Evolutionary conservation across 805 yeast species (phyloP).

Genomic region (Saitoella complicata): DNA sequence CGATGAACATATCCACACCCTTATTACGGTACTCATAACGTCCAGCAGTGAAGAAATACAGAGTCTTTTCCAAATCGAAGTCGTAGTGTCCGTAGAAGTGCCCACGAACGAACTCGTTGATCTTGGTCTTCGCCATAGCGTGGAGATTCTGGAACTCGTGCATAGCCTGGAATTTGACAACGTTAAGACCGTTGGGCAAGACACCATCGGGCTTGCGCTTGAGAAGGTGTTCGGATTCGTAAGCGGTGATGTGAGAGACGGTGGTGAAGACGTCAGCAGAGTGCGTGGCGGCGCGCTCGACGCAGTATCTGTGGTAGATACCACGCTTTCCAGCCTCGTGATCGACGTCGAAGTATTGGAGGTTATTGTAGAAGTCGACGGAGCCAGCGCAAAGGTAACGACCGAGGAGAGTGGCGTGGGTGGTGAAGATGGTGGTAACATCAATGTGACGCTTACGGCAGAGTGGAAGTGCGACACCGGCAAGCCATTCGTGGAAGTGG

Average conservation of each 20-base stretch:
- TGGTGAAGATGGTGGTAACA: conserved; percentile 87
- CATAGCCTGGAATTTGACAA: conserved; percentile 89
- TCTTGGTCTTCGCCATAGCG: conserved; percentile 77
- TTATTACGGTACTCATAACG: conserved; percentile 92
- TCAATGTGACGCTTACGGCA: conserved; percentile 85
- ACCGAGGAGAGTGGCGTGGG: conserved; percentile 92
- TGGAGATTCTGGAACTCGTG: conserved; percentile 96
- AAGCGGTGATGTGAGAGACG: conserved; percentile 94
- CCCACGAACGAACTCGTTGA: conserved; percentile 87
- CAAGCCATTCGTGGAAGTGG: conserved; percentile 97
- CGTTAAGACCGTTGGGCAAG: conserved; percentile 89
- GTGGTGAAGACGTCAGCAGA: conserved; percentile 94
- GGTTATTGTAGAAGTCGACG: conserved; percentile 86
- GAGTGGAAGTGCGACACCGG: conserved; percentile 87
- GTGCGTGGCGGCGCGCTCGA: conserved; percentile 92
- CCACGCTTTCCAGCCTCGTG: conserved; percentile 97
- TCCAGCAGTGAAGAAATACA: conserved; percentile 93
- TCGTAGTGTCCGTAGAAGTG: conserved; percentile 95
- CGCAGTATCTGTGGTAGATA: conserved; percentile 89
- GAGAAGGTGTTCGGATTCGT: conserved; percentile 78
- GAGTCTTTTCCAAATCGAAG: conserved; percentile 82
- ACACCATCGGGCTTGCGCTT: conserved; percentile 97
- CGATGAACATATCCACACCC: conserved; percentile 92
- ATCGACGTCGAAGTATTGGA: conserved; percentile 81
- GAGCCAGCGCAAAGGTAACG: conserved; percentile 93